Evolutionary conservation across 2,329 filamentous ascomycete species (phyloP).

Genomic region (Mycosphaerella arachidis): DNA sequence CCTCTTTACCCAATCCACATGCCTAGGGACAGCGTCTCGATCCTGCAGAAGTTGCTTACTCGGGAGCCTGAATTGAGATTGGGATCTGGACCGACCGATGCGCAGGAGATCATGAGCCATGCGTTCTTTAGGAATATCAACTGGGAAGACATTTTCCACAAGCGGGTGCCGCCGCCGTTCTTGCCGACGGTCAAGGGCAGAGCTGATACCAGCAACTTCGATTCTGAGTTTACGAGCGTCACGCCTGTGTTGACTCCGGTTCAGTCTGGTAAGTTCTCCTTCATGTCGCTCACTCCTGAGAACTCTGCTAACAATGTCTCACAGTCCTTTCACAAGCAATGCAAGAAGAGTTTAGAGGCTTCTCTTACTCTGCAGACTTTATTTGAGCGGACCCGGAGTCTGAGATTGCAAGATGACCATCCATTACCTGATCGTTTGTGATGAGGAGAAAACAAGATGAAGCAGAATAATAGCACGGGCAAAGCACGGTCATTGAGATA

Average conservation of each 20-base stretch:
- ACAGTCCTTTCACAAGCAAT: slow-evolving; percentile 93
- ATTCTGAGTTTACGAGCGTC: slow-evolving; percentile 96
- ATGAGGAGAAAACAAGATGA: not conserved
- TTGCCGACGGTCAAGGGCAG: slow-evolving; percentile 82
- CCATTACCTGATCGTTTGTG: not conserved
- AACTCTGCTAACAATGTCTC: slow-evolving; percentile 21
- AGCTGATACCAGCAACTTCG: slow-evolving; percentile 99
- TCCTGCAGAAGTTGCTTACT: slow-evolving; percentile 93
- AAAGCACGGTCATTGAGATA: slow-evolving; percentile 3
- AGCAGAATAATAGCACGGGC: not conserved
- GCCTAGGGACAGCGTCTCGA: slow-evolving; percentile 95
- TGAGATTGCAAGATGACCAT: not conserved
- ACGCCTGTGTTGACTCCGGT: slow-evolving; percentile 96
- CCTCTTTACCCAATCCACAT: slow-evolving; percentile 98
- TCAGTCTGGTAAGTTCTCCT: slow-evolving; percentile 72
- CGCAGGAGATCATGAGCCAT: slow-evolving; percentile 97
- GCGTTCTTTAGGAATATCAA: slow-evolving; percentile 97
- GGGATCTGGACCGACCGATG: slow-evolving; percentile 91
- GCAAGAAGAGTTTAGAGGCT: slow-evolving; percentile 99
- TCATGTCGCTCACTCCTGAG: slow-evolving; percentile 21
- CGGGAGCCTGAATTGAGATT: slow-evolving; percentile 90
- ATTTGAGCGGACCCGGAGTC: slow-evolving; percentile 46
- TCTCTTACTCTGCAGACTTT: slow-evolving; percentile 94
- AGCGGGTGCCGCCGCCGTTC: slow-evolving; percentile 85
- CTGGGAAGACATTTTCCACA: slow-evolving; percentile 98